Base-by-base conservation (phyloP, 164 flowering plant genomes). In the Magnolia kwangsiensis region DNA sequence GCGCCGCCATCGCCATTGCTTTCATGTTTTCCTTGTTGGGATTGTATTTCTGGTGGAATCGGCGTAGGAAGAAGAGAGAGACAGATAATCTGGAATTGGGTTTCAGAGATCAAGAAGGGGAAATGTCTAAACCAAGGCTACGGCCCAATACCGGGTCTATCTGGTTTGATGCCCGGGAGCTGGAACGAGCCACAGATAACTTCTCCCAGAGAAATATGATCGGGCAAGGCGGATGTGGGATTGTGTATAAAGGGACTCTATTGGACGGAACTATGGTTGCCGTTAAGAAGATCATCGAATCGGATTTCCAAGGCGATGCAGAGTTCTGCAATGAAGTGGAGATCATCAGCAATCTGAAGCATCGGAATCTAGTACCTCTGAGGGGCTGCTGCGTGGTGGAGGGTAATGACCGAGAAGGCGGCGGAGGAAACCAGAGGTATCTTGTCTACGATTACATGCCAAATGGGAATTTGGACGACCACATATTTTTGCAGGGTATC, bases 401-500 rank as follows among this genome's bases (percentile, higher is more conserved):
- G n/a, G 88, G 74, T 4, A 75, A 74, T 20, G 83, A 84, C 4
- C 69, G 67, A 0, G 74, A 59, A 50, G 83, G 76, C 11, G 24
- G 64, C n/a, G 63, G 74, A 10, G 88, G 72, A 51, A 85, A 77
- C 58, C 80, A 84, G 66, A 84, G 89, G 77, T 90, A 83, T 78
- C 85, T 92, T 50, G 90, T 92, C 0, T 90, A 93, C 49, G 96
- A 90, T 71, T 89, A 83, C 83, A 93, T 91, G 98, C 86, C 90
- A 0, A 90, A 90, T 82, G 98, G 96, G 16, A 93, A 86, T 75
- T 84, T 93, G 11, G 85, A 87, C 21, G 89, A 88, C 64, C 90
- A 86, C 78, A 73, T 90, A 76, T 78, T 80, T 8, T 16, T 81
- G 0, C 21, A 70, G 2, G 73, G 65, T 21, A 24, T 63, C 69